Evolutionary conservation across 176 grass and related monocot species (phyloP), one percentile per base, ranked within the genome.

Genomic region (Cenchrus fungigraminus): DNA sequence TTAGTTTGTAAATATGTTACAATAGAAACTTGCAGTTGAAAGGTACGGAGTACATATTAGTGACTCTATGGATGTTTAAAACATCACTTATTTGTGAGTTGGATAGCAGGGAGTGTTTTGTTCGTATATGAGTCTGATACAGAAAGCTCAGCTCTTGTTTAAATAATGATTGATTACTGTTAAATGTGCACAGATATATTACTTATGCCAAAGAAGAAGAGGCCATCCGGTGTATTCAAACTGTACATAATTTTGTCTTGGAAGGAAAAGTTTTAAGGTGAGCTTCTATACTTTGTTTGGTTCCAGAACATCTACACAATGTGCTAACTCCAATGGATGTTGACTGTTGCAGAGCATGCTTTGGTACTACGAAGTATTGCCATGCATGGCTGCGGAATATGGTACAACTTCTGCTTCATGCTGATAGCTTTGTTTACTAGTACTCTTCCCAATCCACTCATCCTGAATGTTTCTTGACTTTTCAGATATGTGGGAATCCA

Each of bases 311-410:
- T 88, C 85, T 65, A 55, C 42, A 52, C 57, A 75, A 44, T 51
- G 34, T 73, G 28, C 25, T 52, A 72, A 58, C 34, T 87, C 57
- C 77, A 83, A 67, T 81, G 52, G 10, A 71, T 76, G 20, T 84
- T 77, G 32, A 62, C 20, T 54, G 19, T 93, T 89, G 59, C 86
- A 96, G 94, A 87, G 97, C 93, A 72, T 99, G 97, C 65, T 99
- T 99, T 78, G 97, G 97, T 69, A 99, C 97, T 81, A 99, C 97
- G 55, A 99, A 99, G 82, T 99, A 99, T 79, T 99, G 97, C 74
- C 94, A 94, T 88, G 93, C 94, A 80, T 99, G 97, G 97, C 86
- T 99, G 60, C 88, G 86, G 83, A 99, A 96, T 82, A 91, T 92
- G 97, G 97, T 99, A 99, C 61, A 68, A 15, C 28, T 62, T 52